A percentile compares a stretch with the other conserved stretches of the same genome.
Conservation (phyloP, 83 land plant genomes). For the Picea abies region DNA sequence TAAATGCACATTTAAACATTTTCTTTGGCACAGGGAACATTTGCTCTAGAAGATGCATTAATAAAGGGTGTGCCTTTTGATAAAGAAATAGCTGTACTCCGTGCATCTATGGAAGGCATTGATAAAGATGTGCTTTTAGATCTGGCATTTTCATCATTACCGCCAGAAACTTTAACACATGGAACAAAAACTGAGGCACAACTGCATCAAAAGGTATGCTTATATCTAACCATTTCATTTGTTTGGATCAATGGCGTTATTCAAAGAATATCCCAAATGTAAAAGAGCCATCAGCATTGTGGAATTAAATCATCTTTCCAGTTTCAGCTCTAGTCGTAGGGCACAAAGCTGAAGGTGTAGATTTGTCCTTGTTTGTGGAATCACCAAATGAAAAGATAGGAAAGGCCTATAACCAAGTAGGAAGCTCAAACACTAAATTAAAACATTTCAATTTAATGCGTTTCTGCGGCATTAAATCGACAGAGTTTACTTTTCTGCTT, state of each 20-base stretch:
- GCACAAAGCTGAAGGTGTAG: neutral
- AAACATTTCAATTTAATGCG: neutral
- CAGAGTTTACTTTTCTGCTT: neutral
- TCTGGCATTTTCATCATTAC: slow-evolving; percentile 75
- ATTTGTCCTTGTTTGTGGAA: neutral
- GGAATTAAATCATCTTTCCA: neutral
- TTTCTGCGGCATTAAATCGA: neutral
- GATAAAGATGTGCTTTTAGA: slow-evolving; percentile 72
- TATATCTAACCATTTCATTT: neutral
- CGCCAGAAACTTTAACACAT: slow-evolving; percentile 52
- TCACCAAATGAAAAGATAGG: neutral
- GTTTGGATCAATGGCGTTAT: neutral
- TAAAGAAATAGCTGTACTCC: slow-evolving; percentile 59
- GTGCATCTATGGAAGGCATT: slow-evolving; percentile 51
- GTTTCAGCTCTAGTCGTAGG: neutral
- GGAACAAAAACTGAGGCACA: slow-evolving; percentile 71
- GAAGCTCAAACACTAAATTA: neutral
- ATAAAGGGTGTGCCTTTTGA: slow-evolving; percentile 73
- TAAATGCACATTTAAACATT: slow-evolving; percentile 12
- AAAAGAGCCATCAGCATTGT: neutral
- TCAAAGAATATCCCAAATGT: neutral
- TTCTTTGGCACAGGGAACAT: slow-evolving; percentile 59
- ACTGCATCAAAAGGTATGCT: slow-evolving; percentile 67
- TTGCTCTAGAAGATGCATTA: slow-evolving; percentile 92
- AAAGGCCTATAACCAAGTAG: neutral